Percentiles rank a stretch among this genome's conserved stretches.
phyloP scores from a whole-genome alignment of 768 basidiomycete species.

The Pleurotus ostreatus region DNA sequence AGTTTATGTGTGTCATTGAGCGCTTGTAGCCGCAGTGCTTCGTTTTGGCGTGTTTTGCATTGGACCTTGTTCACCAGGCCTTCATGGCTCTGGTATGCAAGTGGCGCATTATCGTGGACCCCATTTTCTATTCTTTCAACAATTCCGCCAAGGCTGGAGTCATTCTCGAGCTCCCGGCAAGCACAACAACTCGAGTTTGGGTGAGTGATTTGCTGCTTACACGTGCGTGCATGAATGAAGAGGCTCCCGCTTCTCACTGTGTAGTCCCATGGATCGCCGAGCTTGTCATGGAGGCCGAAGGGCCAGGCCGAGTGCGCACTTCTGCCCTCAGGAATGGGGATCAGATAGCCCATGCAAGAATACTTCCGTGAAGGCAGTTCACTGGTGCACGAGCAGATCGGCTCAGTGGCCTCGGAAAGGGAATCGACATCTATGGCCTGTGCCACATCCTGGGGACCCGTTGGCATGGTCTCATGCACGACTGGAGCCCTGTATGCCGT shows the following conservation, averaged over 20 bases:
- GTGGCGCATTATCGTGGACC: slow-evolving; percentile 11
- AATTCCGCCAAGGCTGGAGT: slow-evolving; percentile 12
- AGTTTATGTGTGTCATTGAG: slow-evolving; percentile 13
- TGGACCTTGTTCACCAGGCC: slow-evolving; percentile 9
- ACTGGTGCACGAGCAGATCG: neutral
- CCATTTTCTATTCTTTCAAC: slow-evolving; percentile 13
- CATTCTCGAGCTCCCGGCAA: neutral
- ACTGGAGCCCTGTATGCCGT: neutral
- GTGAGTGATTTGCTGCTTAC: neutral
- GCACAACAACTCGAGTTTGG: neutral
- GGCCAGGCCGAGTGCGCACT: slow-evolving; percentile 21
- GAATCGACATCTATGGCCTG: no score
- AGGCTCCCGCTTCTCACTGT: slow-evolving; percentile 9
- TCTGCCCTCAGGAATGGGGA: slow-evolving; percentile 16
- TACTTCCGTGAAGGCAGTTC: no score
- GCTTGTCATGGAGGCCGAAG: slow-evolving; percentile 19
- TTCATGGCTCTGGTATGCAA: slow-evolving; percentile 11
- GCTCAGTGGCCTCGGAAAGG: no score
- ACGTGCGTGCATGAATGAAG: slow-evolving; percentile 5
- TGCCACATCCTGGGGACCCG: neutral
- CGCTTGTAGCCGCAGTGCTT: slow-evolving; percentile 8
- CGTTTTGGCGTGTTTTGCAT: slow-evolving; percentile 8
- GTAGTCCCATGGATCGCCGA: slow-evolving; percentile 21
- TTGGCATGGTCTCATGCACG: neutral
- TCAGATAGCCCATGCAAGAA: slow-evolving; percentile 11